Base-by-base conservation (phyloP, 2,329 filamentous ascomycete genomes). In the Parafenestella ontariensis region DNA sequence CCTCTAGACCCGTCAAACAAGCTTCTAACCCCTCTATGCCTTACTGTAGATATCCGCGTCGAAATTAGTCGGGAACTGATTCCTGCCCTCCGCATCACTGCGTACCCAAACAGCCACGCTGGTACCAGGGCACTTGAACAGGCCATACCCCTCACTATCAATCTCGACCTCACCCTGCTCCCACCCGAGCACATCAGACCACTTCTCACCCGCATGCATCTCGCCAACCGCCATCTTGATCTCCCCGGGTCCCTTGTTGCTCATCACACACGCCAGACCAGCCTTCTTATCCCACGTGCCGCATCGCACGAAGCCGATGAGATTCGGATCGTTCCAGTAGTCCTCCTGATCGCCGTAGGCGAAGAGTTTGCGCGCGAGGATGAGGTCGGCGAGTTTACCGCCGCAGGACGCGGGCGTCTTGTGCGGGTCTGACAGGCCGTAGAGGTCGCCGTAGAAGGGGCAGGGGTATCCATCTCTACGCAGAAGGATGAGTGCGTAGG, bases 401-500 rank as follows among this genome's bases (percentile, higher is more conserved):
- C 80, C 81, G 51, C 82, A 84, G 3, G 82, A 77, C 1, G 71
- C 63, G 0, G 85, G 85, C 45, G 82, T 78, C 52, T 83, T 79
- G 3, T 81, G 77, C n/a, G 80, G 77, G 23, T 82, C 77, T n/a
- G 76, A 80, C 44, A 87, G 85, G 20, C 88, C 87, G 71, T 88
- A 89, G 0, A 90, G 71, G 66, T 91, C 88, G 21, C 88, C 87
- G 68, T 87, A 91, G 70, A 91, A 91, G 31, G 90, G 77, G 62
- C 86, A 90, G 0, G 88, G 88, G 24, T 85, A 82, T 15, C 87
- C 87, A 29, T 84, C 78, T 45, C 80, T 74, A 11, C 87, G 83
- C 23, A 92, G 83, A 1, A 92, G 82, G 50, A 91, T 90, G 40
- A 92, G 80, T 0, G 87, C 78, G 71, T 92, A 91, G 11, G 88